A percentile compares a stretch with the other conserved stretches of the same genome.
phyloP scores from a whole-genome alignment of 1,284 basidiomycete genomes.

The Boletus sp. region DNA sequence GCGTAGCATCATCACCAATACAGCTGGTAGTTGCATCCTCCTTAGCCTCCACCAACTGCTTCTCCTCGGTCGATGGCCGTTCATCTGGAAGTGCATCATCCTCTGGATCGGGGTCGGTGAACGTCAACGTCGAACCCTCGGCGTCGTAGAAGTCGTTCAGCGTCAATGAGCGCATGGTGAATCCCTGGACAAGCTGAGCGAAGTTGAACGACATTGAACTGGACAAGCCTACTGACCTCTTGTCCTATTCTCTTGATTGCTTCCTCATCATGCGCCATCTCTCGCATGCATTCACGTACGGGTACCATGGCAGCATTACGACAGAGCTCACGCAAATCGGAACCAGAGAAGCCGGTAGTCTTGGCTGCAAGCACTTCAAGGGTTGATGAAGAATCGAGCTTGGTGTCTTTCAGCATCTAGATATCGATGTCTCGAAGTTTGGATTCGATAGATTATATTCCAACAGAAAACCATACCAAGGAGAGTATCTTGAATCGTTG shows the following conservation, averaged over 20 bases:
- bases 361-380: constrained; percentile 70
- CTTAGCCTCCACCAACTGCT: constrained; percentile 2
- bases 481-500: constrained; percentile 91
- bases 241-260: constrained; percentile 56
- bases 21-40: background rate
- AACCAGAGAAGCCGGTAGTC: constrained; percentile 85
- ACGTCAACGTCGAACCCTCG: constrained; percentile 49
- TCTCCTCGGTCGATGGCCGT: background rate
- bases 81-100: constrained; percentile 29
- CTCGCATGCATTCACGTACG: constrained; percentile 83
- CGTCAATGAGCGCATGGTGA: constrained; percentile 71
- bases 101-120: constrained; percentile 36
- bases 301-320: constrained; percentile 92
- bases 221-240: constrained; percentile 47
- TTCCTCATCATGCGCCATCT: constrained; percentile 56
- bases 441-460: background rate
- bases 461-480: constrained; percentile 56
- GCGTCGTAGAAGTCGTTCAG: constrained; percentile 72
- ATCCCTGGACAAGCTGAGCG: constrained; percentile 54
- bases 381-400: constrained; percentile 67
- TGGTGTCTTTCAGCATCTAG: constrained; percentile 85
- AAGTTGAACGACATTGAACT: background rate
- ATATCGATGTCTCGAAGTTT: background rate
- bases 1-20: background rate
- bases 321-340: constrained; percentile 95